Evolutionary conservation across 164 flowering plant species (phyloP).

Genomic region (Pachysandra terminalis): DNA sequence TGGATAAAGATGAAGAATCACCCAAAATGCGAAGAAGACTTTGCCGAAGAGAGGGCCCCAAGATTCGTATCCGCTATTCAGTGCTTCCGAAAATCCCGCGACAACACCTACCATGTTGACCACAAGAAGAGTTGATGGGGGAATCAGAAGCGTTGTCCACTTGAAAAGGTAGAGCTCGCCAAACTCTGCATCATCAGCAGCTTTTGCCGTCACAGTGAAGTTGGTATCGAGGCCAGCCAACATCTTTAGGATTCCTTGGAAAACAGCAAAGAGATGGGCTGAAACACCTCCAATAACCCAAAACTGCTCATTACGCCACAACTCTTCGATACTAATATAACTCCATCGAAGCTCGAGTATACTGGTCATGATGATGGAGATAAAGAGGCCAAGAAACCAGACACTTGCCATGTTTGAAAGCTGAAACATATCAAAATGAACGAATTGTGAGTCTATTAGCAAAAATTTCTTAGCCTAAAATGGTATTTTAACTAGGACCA

Average conservation of each 20-base stretch:
- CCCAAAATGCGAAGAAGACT: conserved; percentile 93
- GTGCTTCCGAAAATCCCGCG: conserved; percentile 91
- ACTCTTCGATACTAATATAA: conserved; percentile 84
- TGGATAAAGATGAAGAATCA: conserved; percentile 88
- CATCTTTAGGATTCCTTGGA: conserved; percentile 93
- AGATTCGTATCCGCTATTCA: conserved; percentile 85
- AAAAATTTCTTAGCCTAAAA: no score
- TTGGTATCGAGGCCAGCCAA: conserved; percentile 88
- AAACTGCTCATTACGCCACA: conserved; percentile 96
- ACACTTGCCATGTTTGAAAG: conserved; percentile 82
- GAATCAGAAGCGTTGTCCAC: conserved; percentile 92
- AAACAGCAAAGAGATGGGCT: conserved; percentile 96
- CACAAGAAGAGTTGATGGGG: conserved; percentile 87
- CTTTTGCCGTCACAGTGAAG: conserved; percentile 90
- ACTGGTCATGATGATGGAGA: conserved; percentile 85
- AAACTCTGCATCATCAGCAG: conserved; percentile 79
- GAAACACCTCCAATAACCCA: conserved; percentile 99
- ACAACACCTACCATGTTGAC: conserved; percentile 88
- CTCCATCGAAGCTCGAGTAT: conserved; percentile 96
- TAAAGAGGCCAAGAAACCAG: conserved; percentile 83
- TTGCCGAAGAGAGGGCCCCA: conserved; percentile 98
- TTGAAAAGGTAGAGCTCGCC: conserved; percentile 84
- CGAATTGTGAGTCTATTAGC: no score
- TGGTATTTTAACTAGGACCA: background rate
- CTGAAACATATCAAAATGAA: conserved; percentile 34